These are phyloP conservation scores for Annulohypoxylon maeteangense DNA, from an alignment of 495 filamentous ascomycete species.

Conservation along the genomic window DNA sequence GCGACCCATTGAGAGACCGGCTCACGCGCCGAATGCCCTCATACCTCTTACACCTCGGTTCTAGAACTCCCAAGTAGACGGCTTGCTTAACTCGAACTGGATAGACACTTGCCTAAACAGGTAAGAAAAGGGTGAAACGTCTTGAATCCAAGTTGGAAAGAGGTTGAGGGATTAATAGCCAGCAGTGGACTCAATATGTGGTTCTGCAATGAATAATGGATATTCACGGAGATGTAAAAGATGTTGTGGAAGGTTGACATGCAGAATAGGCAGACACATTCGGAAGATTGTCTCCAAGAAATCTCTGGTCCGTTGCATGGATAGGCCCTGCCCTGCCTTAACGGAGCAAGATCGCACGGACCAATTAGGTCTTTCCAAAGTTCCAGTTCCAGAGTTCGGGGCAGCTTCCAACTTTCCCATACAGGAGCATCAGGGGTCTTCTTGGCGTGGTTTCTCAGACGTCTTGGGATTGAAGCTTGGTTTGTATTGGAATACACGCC, in stretches of 20 bases:
- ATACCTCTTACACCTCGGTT: not conserved
- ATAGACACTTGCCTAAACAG: not conserved
- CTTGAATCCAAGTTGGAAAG: conserved; percentile 15
- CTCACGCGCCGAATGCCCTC: conserved; percentile 17
- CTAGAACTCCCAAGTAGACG: conserved; percentile 7
- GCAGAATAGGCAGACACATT: not conserved
- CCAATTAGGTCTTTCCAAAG: conserved; percentile 19
- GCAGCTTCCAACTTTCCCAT: conserved; percentile 6
- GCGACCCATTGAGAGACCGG: conserved; percentile 11
- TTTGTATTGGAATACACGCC: conserved; percentile 26
- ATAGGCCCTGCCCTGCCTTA: not conserved
- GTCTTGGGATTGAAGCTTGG: conserved; percentile 43
- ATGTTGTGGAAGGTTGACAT: not conserved
- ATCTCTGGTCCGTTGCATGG: not conserved
- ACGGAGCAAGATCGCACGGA: conserved; percentile 5
- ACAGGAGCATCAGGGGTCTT: conserved; percentile 40
- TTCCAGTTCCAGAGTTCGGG: conserved; percentile 16
- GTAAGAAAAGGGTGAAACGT: conserved; percentile 33
- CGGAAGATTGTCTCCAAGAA: not conserved
- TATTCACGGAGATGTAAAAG: conserved; percentile 3
- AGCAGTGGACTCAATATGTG: not conserved
- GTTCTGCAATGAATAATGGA: not conserved
- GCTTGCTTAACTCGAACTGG: not conserved
- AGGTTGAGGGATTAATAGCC: not conserved
- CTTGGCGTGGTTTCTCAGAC: conserved; percentile 42